These are phyloP conservation scores for Aspergillus pseudotamarii DNA, from an alignment of 2,329 filamentous ascomycete species.

Conservation along the genomic window DNA sequence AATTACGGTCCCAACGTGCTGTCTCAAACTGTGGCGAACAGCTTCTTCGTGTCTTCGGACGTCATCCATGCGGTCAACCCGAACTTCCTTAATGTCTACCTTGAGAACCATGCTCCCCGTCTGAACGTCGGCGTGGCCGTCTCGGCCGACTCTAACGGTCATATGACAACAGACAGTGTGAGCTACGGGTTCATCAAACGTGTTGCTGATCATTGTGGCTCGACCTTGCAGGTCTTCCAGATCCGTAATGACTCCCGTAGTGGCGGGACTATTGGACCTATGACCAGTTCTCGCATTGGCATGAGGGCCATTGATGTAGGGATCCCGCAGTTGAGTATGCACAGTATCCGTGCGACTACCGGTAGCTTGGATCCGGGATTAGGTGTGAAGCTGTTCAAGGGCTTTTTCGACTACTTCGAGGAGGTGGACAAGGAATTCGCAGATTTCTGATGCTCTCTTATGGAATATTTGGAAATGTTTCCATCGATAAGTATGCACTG, in stretches of 20 bases:
- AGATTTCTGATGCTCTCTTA: slow-evolving; percentile 30
- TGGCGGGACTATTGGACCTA: slow-evolving; percentile 94
- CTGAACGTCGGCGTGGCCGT: slow-evolving; percentile 87
- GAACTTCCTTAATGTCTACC: slow-evolving; percentile 84
- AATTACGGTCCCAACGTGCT: slow-evolving; percentile 59
- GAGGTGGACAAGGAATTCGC: slow-evolving; percentile 78
- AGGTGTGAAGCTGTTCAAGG: slow-evolving; percentile 85
- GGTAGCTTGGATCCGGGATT: slow-evolving; percentile 83
- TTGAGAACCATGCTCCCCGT: slow-evolving; percentile 80
- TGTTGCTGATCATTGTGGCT: slow-evolving; percentile 73
- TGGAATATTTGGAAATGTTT: no score
- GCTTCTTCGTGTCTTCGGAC: slow-evolving; percentile 89
- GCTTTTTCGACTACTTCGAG: slow-evolving; percentile 85
- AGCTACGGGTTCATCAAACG: slow-evolving; percentile 79
- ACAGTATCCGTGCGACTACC: slow-evolving; percentile 85
- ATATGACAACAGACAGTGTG: slow-evolving; percentile 93
- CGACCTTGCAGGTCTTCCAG: slow-evolving; percentile 83
- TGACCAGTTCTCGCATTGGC: slow-evolving; percentile 78
- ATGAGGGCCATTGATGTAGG: slow-evolving; percentile 84
- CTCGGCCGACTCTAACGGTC: slow-evolving; percentile 81
- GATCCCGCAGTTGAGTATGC: slow-evolving; percentile 91
- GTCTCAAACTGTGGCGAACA: slow-evolving; percentile 84
- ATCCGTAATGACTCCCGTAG: slow-evolving; percentile 89
- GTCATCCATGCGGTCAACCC: slow-evolving; percentile 94
- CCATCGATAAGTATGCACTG: background rate